Conservation (phyloP, 2,329 filamentous ascomycete species). For the Elsinoe fawcettii region DNA sequence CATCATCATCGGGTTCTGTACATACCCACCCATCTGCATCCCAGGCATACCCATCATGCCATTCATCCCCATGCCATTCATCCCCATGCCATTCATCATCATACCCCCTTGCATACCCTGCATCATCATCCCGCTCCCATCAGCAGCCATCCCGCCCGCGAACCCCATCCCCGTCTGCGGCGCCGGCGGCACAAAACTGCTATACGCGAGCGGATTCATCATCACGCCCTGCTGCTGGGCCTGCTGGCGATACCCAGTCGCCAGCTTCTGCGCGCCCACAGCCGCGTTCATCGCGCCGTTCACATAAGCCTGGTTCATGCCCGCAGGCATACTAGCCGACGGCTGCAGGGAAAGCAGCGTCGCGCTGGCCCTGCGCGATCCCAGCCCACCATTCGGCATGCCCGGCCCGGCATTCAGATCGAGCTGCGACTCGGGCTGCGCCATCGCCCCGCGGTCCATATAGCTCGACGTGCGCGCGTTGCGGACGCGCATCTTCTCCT, state of each 20-base stretch:
- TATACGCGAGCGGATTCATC: constrained; percentile 4
- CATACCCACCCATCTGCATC: not conserved
- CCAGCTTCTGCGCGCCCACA: constrained; percentile 15
- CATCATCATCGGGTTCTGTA: constrained; percentile 15
- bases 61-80: constrained; percentile 3
- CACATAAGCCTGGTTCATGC: not conserved
- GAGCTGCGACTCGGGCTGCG: not conserved
- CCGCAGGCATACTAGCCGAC: not conserved
- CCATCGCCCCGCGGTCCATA: constrained; percentile 4
- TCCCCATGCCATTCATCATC: not conserved
- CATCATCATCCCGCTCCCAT: not conserved
- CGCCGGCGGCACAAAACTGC: constrained; percentile 9
- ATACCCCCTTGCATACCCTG: constrained; percentile 11
- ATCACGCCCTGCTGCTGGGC: not conserved
- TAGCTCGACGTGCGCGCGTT: constrained; percentile 1
- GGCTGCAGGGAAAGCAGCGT: not conserved
- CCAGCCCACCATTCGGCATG: not conserved
- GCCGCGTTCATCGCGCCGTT: not conserved
- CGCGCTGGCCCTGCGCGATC: not conserved
- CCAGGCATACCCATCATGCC: constrained; percentile 1
- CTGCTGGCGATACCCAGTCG: constrained; percentile 21
- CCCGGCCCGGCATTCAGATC: not conserved
- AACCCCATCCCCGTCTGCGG: constrained; percentile 12
- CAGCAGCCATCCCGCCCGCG: constrained; percentile 13
- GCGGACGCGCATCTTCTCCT: constrained; percentile 21